phyloP scores from a whole-genome alignment of 441 rosid genomes.

The Bocquillonia castaneifolia region DNA sequence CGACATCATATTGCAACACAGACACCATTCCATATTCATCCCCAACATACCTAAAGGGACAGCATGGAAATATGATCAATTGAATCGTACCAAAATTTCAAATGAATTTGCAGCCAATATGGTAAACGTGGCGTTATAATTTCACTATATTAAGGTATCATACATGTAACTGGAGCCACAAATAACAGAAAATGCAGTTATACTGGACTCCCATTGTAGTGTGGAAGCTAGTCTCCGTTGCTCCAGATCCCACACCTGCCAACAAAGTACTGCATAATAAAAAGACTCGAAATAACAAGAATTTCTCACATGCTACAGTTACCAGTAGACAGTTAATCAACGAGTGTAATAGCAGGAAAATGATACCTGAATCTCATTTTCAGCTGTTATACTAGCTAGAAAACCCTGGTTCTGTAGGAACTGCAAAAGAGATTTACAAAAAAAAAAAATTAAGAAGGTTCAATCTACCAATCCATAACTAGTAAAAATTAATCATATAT shows the following conservation, averaged over 20 bases:
- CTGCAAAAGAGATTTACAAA: conserved; percentile 28
- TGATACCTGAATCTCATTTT: conserved; percentile 57
- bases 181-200: conserved; percentile 58
- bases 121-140: neutral
- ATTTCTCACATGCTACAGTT: neutral
- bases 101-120: conserved; percentile 7
- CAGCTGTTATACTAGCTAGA: conserved; percentile 44
- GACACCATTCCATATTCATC: conserved; percentile 51
- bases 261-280: conserved; percentile 5
- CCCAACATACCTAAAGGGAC: conserved; percentile 46
- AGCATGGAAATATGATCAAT: neutral
- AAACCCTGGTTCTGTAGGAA: conserved; percentile 58
- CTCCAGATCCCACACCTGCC: conserved; percentile 61
- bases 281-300: conserved; percentile 15
- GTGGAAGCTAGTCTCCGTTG: conserved; percentile 34
- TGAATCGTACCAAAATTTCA: neutral
- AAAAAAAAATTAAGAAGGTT: neutral
- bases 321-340: neutral
- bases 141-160: conserved; percentile 9
- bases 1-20: conserved; percentile 45
- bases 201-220: conserved; percentile 51
- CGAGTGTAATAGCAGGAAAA: neutral
- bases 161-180: conserved; percentile 57
- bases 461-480: neutral
- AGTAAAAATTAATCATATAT: neutral